phyloP scores from a whole-genome alignment of 192 early-diverging fungal genomes.

The Funneliformis geosporum region DNA sequence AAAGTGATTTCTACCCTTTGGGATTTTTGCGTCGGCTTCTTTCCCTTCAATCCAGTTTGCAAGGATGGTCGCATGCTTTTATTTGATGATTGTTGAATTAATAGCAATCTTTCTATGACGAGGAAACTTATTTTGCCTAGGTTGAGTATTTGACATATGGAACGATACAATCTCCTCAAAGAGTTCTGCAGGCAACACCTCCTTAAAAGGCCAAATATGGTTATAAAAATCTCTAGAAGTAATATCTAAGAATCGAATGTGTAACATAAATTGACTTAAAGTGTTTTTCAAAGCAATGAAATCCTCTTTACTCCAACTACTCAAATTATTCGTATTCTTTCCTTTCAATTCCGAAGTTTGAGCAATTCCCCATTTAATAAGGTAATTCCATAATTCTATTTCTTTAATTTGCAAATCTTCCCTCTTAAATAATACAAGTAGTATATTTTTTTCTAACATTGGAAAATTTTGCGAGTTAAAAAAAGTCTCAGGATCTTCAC shows the following conservation, averaged over 20 bases:
- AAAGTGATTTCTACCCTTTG: not conserved
- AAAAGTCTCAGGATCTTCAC: slow-evolving; percentile 10
- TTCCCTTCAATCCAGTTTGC: not conserved
- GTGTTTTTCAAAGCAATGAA: not conserved
- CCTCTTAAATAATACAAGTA: not conserved
- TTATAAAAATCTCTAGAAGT: slow-evolving; percentile 1
- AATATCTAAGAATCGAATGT: slow-evolving; percentile 12
- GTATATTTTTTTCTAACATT: slow-evolving; percentile 14
- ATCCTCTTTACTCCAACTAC: not conserved
- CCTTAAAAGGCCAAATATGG: not conserved
- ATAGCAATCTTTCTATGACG: not conserved
- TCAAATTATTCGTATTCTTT: not conserved
- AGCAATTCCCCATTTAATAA: slow-evolving; percentile 12
- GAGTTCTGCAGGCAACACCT: not conserved
- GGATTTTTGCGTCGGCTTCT: not conserved
- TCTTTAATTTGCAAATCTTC: slow-evolving; percentile 26
- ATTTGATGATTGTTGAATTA: not conserved
- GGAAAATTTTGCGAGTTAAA: slow-evolving; percentile 2
- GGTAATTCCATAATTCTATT: slow-evolving; percentile 21
- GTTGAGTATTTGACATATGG: not conserved
- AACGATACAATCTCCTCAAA: not conserved
- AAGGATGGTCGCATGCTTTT: not conserved
- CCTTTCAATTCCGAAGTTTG: not conserved
- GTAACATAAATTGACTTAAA: not conserved
- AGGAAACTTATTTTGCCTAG: not conserved